Percentiles rank a stretch among this genome's conserved stretches.
These are phyloP conservation scores for Russula sp. DNA, from an alignment of 768 basidiomycete genomes.

Conservation along the genomic window DNA sequence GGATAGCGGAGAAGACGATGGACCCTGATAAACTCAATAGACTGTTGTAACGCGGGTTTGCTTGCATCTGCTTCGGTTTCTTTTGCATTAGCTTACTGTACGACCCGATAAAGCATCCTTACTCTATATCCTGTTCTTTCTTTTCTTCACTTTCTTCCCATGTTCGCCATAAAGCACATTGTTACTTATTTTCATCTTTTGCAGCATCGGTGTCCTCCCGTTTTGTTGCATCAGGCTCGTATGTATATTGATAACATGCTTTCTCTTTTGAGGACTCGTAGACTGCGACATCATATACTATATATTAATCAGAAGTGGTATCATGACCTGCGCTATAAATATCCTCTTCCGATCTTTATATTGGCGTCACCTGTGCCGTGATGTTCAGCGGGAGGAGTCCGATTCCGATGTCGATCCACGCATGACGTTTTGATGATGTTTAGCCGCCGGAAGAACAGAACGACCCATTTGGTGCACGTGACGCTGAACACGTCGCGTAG, in stretches of 20 bases:
- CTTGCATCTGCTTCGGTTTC: slow-evolving; percentile 12
- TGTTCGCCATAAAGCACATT: slow-evolving; percentile 14
- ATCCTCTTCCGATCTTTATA: too few relatives aligned
- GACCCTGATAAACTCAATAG: slow-evolving; percentile 53
- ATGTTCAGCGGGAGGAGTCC: too few relatives aligned
- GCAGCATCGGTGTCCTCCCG: neutral
- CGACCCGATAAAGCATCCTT: slow-evolving; percentile 16
- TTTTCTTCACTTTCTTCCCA: slow-evolving; percentile 17
- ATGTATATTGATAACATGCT: slow-evolving; percentile 16
- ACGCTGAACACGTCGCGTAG: slow-evolving; percentile 63
- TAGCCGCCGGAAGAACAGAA: too few relatives aligned
- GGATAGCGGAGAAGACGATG: slow-evolving; percentile 55
- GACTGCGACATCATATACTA: neutral
- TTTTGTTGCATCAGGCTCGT: neutral
- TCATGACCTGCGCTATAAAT: too few relatives aligned
- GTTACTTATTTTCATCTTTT: slow-evolving; percentile 9
- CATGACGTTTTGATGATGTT: too few relatives aligned
- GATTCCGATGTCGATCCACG: too few relatives aligned
- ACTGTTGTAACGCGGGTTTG: slow-evolving; percentile 19
- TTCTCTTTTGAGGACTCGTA: neutral
- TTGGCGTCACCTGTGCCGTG: too few relatives aligned
- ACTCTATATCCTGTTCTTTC: slow-evolving; percentile 17
- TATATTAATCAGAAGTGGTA: too few relatives aligned
- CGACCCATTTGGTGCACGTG: too few relatives aligned
- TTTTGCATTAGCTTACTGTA: slow-evolving; percentile 23